These are phyloP conservation scores for Pythium inflatum DNA, from an alignment of 352 stramenopile genomes.

Conservation along the genomic window DNA sequence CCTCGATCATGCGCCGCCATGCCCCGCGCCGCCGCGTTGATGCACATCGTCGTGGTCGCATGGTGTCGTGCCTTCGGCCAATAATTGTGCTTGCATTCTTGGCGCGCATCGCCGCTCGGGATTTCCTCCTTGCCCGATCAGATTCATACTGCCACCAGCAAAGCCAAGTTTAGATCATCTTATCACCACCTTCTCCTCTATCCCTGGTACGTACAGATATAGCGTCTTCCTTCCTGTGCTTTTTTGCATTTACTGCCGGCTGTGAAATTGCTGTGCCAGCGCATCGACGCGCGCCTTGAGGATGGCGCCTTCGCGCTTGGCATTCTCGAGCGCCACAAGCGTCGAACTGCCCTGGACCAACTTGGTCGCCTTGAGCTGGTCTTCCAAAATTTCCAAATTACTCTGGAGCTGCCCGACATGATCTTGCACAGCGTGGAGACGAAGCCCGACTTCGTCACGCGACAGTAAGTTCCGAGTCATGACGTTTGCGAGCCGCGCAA, in stretches of 20 bases:
- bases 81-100: background rate
- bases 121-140: background rate
- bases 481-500: conserved; percentile 43
- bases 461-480: conserved; percentile 58
- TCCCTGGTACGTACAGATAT: conserved; percentile 20
- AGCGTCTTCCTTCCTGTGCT: background rate
- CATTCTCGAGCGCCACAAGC: conserved; percentile 16
- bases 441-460: conserved; percentile 53
- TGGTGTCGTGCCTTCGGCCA: background rate
- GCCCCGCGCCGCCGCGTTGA: background rate
- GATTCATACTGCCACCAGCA: background rate
- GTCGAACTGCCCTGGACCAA: conserved; percentile 20
- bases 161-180: conserved; percentile 6
- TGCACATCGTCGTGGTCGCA: background rate
- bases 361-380: conserved; percentile 42
- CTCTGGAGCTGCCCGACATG: conserved; percentile 36
- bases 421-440: conserved; percentile 50
- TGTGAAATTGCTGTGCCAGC: conserved; percentile 20
- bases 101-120: background rate
- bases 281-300: conserved; percentile 16
- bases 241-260: background rate
- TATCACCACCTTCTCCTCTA: background rate
- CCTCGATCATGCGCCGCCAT: background rate
- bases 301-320: conserved; percentile 4
- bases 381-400: conserved; percentile 59